A percentile compares a stretch with the other conserved stretches of the same genome.
Conservation (phyloP, 257 asterid species). For the Echium plantagineum region DNA sequence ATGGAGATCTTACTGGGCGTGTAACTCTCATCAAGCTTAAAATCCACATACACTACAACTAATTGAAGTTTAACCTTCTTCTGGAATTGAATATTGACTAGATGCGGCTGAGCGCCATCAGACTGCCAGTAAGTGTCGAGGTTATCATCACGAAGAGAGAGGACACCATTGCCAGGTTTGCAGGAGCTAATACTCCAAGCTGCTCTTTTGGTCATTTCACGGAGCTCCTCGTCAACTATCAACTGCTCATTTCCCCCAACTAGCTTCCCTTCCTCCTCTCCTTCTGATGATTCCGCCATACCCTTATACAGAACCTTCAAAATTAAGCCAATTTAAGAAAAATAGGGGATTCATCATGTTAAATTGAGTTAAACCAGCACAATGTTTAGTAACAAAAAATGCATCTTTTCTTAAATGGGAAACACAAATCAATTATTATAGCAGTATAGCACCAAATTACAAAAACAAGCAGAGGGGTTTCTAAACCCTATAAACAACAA, state of each 20-base stretch:
- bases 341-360: no score
- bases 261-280: constrained; percentile 83
- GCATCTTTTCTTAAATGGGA: no score
- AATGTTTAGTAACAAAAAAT: no score
- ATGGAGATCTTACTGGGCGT: constrained; percentile 86
- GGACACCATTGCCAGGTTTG: constrained; percentile 87
- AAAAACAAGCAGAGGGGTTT: no score
- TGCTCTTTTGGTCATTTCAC: constrained; percentile 86
- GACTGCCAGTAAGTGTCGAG: constrained; percentile 99
- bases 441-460: no score
- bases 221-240: constrained; percentile 65
- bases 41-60: constrained; percentile 74
- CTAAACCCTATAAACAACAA: no score
- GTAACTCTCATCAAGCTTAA: constrained; percentile 95
- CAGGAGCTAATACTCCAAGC: constrained; percentile 98
- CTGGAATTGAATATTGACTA: constrained; percentile 87
- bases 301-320: no score
- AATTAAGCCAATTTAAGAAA: no score
- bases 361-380: no score
- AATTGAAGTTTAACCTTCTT: constrained; percentile 61
- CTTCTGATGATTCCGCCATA: constrained; percentile 91
- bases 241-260: constrained; percentile 55
- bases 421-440: no score
- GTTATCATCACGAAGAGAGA: constrained; percentile 75
- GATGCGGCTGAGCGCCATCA: constrained; percentile 96